phyloP scores from a whole-genome alignment of 2,329 filamentous ascomycete species.

The Epichloe gansuensis region DNA sequence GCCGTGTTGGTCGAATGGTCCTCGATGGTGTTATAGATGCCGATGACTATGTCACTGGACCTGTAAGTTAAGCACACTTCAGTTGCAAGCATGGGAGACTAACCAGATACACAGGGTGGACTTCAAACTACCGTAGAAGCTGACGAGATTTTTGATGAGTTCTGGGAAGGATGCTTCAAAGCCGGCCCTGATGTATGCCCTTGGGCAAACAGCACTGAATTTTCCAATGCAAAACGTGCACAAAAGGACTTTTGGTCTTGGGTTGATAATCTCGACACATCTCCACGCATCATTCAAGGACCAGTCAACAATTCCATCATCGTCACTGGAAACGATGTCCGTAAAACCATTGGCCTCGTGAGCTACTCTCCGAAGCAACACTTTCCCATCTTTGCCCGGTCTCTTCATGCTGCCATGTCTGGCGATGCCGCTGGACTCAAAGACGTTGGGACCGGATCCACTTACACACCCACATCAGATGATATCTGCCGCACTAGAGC shows the following conservation, averaged over 20 bases:
- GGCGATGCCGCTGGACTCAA: constrained; percentile 6
- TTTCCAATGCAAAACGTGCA: constrained; percentile 12
- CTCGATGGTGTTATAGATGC: constrained; percentile 26
- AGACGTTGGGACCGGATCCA: not conserved
- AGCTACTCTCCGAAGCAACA: constrained; percentile 18
- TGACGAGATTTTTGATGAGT: constrained; percentile 19
- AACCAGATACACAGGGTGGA: constrained; percentile 16
- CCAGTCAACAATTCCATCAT: constrained; percentile 12
- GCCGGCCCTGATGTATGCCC: constrained; percentile 15
- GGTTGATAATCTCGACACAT: constrained; percentile 14
- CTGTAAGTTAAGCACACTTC: not conserved
- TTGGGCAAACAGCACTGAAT: constrained; percentile 15
- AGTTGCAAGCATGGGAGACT: not conserved
- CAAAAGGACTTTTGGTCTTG: constrained; percentile 19
- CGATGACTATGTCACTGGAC: constrained; percentile 20
- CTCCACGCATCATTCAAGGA: constrained; percentile 10
- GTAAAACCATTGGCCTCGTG: constrained; percentile 13
- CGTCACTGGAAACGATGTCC: constrained; percentile 20
- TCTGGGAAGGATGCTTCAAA: constrained; percentile 24
- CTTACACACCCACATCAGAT: constrained; percentile 6
- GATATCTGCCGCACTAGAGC: constrained; percentile 7
- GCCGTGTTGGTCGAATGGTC: constrained; percentile 26
- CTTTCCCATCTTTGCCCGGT: constrained; percentile 6
- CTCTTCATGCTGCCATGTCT: constrained; percentile 9
- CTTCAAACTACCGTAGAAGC: constrained; percentile 23